Base-by-base conservation (phyloP, 2,329 filamentous ascomycete species). In the Tolypocladium guangdongense region DNA sequence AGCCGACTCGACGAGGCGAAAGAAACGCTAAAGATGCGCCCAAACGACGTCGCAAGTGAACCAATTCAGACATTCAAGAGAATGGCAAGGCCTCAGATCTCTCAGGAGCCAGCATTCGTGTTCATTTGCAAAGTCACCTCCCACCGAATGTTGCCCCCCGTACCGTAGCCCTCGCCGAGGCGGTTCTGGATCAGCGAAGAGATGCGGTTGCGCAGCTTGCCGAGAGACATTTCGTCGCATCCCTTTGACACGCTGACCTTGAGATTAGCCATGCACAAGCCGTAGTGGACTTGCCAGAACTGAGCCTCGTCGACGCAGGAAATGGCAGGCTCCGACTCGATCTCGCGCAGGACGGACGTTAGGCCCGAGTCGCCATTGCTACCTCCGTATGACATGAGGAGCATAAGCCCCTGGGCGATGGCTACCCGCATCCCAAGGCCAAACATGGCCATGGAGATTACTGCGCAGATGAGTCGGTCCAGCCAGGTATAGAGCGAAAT, bases 281-380 rank as follows among this genome's bases (percentile, higher is more conserved):
- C 91, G 67, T 97, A 96, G 70, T 99, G 93, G 16, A 96, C 93
- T 73, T 99, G 93, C 93, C 93, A 99, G 69, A 99, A 96, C 65
- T 90, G 85, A 2, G 91, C 92, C 64, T 96, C 91, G 54, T 96
- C 89, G 48, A 99, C 83, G 1, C 80, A 79, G 46, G 80, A 80
- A 30, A 97, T 83, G 53, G 80, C 79, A 2, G 87, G 83, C 62
- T 96, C 90, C 1, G 83, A 79, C 66, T 90, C 86, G 51, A 99
- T 91, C 67, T 95, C 90, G 53, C 82, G 81, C 62, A 96, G 77
- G n/a, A 96, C 85, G 24, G 86, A 83, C 4, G 82, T 77, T 2
- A 93, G 83, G 4, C 81, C 72, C 39, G 65, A 66, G 49, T 71
- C 69, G 36, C 67, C 68, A 49, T 62, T 63, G 35, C 58, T 64